phyloP scores from a whole-genome alignment of 805 yeast species.

The Jamesozyma jinghongensis region DNA sequence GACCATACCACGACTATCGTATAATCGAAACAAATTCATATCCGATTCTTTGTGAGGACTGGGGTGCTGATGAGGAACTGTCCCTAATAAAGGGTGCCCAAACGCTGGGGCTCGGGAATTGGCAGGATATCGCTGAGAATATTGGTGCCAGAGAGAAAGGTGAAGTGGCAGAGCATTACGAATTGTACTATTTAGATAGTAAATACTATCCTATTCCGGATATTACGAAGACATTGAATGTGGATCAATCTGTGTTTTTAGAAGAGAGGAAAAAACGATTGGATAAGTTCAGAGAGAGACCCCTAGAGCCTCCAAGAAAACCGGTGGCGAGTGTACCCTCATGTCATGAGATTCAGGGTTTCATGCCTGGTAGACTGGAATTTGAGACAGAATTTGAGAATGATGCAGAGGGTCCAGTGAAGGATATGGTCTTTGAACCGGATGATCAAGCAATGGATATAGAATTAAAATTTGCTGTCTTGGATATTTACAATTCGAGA shows the following conservation, averaged over 20 bases:
- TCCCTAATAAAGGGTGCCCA: conserved; percentile 86
- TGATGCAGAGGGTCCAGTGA: conserved; percentile 89
- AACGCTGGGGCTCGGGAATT: conserved; percentile 84
- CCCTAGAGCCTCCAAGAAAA: conserved; percentile 79
- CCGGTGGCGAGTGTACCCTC: conserved; percentile 89
- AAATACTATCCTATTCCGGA: conserved; percentile 82
- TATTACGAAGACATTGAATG: conserved; percentile 58
- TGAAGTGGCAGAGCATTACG: conserved; percentile 82
- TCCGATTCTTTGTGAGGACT: conserved; percentile 79
- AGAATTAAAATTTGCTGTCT: conserved; percentile 75
- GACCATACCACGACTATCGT: conserved; percentile 88
- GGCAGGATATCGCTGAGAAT: conserved; percentile 97
- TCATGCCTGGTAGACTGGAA: conserved; percentile 97
- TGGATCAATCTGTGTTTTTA: conserved; percentile 62
- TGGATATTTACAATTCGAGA: conserved; percentile 84
- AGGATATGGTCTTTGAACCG: conserved; percentile 91
- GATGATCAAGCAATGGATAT: conserved; percentile 86
- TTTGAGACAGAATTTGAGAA: conserved; percentile 95
- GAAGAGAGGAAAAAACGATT: conserved; percentile 58
- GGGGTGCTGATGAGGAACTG: conserved; percentile 99
- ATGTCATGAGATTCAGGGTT: conserved; percentile 95
- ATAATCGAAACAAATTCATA: conserved; percentile 91
- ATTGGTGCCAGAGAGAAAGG: conserved; percentile 88
- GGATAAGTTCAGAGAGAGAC: conserved; percentile 61
- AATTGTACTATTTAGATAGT: conserved; percentile 57